Conservation (phyloP, 2,329 filamentous ascomycete species). For the Metarhizium guizhouense region DNA sequence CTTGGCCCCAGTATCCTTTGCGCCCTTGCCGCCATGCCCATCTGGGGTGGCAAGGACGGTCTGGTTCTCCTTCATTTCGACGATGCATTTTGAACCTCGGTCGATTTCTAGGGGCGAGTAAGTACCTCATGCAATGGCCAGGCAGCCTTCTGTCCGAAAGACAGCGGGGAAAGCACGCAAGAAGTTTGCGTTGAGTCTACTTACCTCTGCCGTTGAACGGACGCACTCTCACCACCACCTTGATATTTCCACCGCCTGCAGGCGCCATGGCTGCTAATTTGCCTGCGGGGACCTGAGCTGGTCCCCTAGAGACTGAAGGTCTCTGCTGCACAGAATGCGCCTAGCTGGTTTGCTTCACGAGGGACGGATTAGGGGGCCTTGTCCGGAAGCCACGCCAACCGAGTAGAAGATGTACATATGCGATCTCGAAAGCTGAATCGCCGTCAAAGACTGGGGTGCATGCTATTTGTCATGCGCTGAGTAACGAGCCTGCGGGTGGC, state of each 20-base stretch:
- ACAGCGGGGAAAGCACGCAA: neutral
- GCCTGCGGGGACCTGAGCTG: slow-evolving; percentile 25
- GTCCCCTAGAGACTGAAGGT: slow-evolving; percentile 21
- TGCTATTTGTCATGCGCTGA: slow-evolving; percentile 6
- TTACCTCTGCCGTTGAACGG: slow-evolving; percentile 93
- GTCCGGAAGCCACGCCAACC: neutral
- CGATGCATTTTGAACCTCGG: slow-evolving; percentile 88
- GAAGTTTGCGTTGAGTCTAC: slow-evolving; percentile 10
- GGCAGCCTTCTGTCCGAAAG: neutral
- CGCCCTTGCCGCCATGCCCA: slow-evolving; percentile 52
- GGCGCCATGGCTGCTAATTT: slow-evolving; percentile 28
- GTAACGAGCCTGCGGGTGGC: neutral
- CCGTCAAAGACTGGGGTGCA: slow-evolving; percentile 10
- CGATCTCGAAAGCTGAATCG: neutral
- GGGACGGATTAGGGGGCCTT: neutral
- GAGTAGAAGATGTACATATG: neutral
- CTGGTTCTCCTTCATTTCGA: slow-evolving; percentile 91
- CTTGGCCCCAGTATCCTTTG: slow-evolving; percentile 66
- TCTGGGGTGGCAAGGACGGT: slow-evolving; percentile 73
- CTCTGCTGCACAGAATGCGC: slow-evolving; percentile 18
- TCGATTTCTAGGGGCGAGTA: slow-evolving; percentile 60
- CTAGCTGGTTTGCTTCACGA: slow-evolving; percentile 2
- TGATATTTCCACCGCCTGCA: slow-evolving; percentile 88
- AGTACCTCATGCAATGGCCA: slow-evolving; percentile 7
- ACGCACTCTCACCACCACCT: slow-evolving; percentile 94